Percentiles rank a stretch among this genome's conserved stretches.
Evolutionary conservation across 2,329 filamentous ascomycete genomes (phyloP).

Genomic region (Pseudogymnoascus sp.): DNA sequence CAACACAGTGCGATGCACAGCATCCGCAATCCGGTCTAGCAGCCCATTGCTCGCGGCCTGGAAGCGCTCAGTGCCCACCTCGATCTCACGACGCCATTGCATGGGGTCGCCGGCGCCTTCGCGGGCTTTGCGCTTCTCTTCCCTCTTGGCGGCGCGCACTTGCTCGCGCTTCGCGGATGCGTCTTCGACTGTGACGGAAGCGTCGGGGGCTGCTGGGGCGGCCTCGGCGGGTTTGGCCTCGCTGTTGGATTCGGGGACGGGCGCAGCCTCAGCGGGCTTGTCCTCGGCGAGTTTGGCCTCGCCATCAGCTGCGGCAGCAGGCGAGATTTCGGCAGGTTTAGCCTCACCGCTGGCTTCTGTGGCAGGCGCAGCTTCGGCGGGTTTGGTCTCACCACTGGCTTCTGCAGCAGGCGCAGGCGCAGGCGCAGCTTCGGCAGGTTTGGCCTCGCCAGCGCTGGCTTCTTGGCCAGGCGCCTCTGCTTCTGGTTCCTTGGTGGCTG

Average conservation of each 20-base stretch:
- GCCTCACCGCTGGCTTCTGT: constrained; percentile 10
- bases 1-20: constrained; percentile 76
- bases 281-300: constrained; percentile 9
- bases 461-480: background rate
- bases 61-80: constrained; percentile 71
- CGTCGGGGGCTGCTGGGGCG: constrained; percentile 10
- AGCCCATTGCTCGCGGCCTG: constrained; percentile 60
- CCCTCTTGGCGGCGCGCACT: constrained; percentile 20
- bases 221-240: constrained; percentile 3
- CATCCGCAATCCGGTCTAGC: constrained; percentile 73
- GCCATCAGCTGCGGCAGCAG: background rate
- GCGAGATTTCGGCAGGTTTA: constrained; percentile 13
- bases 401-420: constrained; percentile 8
- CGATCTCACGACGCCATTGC: constrained; percentile 57
- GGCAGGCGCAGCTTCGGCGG: constrained; percentile 12
- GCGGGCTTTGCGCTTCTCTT: constrained; percentile 23
- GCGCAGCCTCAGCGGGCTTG: constrained; percentile 14
- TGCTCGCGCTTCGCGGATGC: constrained; percentile 21
- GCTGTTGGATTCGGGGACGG: background rate
- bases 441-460: background rate
- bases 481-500: constrained; percentile 14
- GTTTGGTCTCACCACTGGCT: constrained; percentile 5
- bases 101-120: constrained; percentile 34
- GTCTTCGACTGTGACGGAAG: constrained; percentile 16
- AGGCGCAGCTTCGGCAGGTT: constrained; percentile 9